These are phyloP conservation scores for Fusarium albosuccineum DNA, from an alignment of 2,329 filamentous ascomycete genomes.

Conservation along the genomic window DNA sequence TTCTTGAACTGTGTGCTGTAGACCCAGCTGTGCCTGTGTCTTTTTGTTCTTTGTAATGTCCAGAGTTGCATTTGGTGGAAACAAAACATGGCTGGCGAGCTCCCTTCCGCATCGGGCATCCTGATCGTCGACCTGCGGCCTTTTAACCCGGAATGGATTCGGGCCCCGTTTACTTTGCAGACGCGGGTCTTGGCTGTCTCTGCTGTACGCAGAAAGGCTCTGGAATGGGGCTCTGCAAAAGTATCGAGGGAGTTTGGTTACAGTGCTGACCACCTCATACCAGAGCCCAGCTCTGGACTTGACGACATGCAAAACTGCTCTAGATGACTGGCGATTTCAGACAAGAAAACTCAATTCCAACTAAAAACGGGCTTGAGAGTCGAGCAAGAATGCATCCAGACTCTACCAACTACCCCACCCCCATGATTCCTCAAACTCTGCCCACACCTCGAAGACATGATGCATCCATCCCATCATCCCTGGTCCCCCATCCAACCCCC, in stretches of 20 bases:
- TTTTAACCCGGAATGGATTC: constrained; percentile 10
- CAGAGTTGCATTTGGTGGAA: too few species aligned
- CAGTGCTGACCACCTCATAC: neutral
- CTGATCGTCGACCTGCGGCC: constrained; percentile 29
- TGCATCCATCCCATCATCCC: constrained; percentile 12
- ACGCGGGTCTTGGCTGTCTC: neutral
- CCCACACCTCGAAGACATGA: too few species aligned
- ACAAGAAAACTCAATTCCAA: neutral
- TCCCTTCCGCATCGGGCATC: constrained; percentile 36
- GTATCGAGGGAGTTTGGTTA: neutral
- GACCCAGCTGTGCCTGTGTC: too few species aligned
- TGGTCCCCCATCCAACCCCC: constrained; percentile 3
- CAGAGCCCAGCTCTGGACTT: neutral
- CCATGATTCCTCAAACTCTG: too few species aligned
- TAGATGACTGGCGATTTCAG: neutral
- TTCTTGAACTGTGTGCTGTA: too few species aligned
- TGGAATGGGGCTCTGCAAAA: neutral
- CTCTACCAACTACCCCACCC: too few species aligned
- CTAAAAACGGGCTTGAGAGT: neutral
- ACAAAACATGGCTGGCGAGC: neutral
- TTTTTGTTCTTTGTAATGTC: too few species aligned
- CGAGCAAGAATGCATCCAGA: too few species aligned
- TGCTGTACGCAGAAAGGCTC: too few species aligned
- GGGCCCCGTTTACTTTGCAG: neutral
- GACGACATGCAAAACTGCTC: neutral